Percentiles rank a stretch among this genome's conserved stretches.
Evolutionary conservation across 306 rosid species (phyloP).

Genomic region (Quercus suber): DNA sequence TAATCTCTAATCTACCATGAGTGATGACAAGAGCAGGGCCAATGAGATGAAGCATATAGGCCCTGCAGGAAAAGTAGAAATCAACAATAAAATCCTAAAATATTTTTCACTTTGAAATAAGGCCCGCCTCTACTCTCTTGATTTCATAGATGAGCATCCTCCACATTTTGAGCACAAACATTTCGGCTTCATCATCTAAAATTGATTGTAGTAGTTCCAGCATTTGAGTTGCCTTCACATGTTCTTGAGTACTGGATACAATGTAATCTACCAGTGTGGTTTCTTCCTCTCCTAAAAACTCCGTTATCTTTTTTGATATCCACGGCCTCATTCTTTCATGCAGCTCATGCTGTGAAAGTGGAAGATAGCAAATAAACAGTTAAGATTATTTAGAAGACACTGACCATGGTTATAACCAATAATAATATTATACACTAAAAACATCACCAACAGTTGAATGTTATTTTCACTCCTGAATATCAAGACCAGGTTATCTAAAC

Average conservation of each 20-base stretch:
- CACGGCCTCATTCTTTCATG: conserved; percentile 98
- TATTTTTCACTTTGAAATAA: conserved; percentile 56
- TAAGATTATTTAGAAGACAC: neutral
- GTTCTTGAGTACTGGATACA: conserved; percentile 90
- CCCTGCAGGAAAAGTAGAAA: neutral
- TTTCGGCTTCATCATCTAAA: conserved; percentile 97
- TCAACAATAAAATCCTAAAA: neutral
- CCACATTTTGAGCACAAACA: conserved; percentile 99
- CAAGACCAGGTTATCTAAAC: neutral
- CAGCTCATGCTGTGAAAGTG: conserved; percentile 61
- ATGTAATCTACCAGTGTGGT: conserved; percentile 88
- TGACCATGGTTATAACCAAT: neutral
- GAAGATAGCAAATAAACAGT: neutral
- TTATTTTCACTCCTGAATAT: neutral
- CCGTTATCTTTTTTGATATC: conserved; percentile 91
- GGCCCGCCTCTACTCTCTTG: conserved; percentile 93
- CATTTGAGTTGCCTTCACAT: conserved; percentile 92
- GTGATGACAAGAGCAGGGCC: neutral
- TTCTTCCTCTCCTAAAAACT: conserved; percentile 96
- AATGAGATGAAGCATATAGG: neutral
- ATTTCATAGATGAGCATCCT: conserved; percentile 99
- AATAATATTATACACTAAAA: neutral
- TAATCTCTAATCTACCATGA: conserved; percentile 1
- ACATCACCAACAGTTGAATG: neutral
- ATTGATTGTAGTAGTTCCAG: conserved; percentile 89